phyloP scores from a whole-genome alignment of 164 flowering plant genomes.

The Umbilicus rupestris region DNA sequence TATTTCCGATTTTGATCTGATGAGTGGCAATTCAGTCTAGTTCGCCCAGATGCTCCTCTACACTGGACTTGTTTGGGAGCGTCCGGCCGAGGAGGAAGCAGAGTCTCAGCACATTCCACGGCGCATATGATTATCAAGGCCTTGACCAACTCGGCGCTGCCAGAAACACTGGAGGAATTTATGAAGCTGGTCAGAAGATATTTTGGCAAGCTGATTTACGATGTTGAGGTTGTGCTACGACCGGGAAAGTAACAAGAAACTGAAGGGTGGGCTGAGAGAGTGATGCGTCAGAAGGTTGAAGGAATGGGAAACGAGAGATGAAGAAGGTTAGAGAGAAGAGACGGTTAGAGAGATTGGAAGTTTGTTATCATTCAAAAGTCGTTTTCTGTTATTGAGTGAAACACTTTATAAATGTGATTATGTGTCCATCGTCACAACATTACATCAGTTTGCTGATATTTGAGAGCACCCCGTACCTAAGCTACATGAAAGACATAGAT shows the following conservation, averaged over 20 bases:
- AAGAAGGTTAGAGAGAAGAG: too few species aligned
- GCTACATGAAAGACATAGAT: too few species aligned
- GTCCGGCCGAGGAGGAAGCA: neutral
- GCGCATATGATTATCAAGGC: neutral
- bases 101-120: neutral
- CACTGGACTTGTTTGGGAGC: neutral
- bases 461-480: too few species aligned
- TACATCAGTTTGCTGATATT: too few species aligned
- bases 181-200: neutral
- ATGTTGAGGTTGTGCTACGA: neutral
- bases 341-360: too few species aligned
- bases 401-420: too few species aligned
- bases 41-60: neutral
- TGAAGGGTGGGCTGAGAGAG: neutral
- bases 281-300: too few species aligned
- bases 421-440: too few species aligned
- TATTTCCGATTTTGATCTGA: neutral
- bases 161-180: neutral
- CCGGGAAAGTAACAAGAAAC: neutral
- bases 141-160: neutral
- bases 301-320: too few species aligned
- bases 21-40: neutral
- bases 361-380: too few species aligned
- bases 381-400: too few species aligned
- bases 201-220: neutral